phyloP scores from a whole-genome alignment of 495 filamentous ascomycete genomes.

The Neurospora africana region DNA sequence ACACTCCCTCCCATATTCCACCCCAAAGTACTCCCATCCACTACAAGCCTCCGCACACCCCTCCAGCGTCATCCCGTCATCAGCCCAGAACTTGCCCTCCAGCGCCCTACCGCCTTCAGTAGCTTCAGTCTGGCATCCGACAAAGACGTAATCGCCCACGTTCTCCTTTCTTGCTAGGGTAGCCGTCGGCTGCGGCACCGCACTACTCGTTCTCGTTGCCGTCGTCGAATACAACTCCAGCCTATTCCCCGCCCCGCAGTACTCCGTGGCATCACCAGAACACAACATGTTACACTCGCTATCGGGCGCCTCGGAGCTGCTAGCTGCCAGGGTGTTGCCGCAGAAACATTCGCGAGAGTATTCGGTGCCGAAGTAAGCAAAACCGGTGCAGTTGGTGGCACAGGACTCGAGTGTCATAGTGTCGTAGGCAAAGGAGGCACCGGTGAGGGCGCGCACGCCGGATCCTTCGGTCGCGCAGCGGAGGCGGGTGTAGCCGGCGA shows the following conservation, averaged over 20 bases:
- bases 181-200: constrained; percentile 21
- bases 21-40: constrained; percentile 30
- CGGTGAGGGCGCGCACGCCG: constrained; percentile 28
- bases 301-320: constrained; percentile 27
- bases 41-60: constrained; percentile 28
- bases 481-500: constrained; percentile 32
- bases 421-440: constrained; percentile 31
- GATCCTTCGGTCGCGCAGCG: constrained; percentile 39
- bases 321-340: constrained; percentile 33
- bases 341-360: constrained; percentile 44
- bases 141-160: constrained; percentile 26
- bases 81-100: constrained; percentile 7
- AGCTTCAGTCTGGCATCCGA: constrained; percentile 38
- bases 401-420: constrained; percentile 41
- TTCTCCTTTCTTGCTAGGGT: constrained; percentile 22
- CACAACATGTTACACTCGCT: constrained; percentile 43
- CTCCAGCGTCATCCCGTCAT: constrained; percentile 34
- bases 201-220: constrained; percentile 20
- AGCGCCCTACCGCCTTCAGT: constrained; percentile 20
- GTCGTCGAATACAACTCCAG: constrained; percentile 37
- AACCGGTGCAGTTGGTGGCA: constrained; percentile 32
- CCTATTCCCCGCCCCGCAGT: constrained; percentile 35
- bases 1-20: constrained; percentile 33
- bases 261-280: constrained; percentile 32
- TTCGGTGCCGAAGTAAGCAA: constrained; percentile 37